Evolutionary conservation across 2,329 filamentous ascomycete species (phyloP).

Genomic region (Nemania sp.): DNA sequence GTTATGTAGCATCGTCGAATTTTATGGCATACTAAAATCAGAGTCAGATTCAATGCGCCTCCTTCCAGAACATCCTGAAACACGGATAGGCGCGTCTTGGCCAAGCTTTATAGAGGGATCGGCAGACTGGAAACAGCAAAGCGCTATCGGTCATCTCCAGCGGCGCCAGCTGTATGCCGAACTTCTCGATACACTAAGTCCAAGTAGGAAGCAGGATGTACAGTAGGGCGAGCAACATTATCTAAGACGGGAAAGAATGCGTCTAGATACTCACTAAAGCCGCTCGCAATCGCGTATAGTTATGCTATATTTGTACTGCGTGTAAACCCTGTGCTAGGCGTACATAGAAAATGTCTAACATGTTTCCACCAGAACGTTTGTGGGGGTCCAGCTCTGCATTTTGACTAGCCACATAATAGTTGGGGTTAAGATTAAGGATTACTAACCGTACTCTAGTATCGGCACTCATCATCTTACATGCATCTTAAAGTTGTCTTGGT

Average conservation of each 20-base stretch:
- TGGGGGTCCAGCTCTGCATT: no score
- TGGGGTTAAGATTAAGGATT: not conserved
- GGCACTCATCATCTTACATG: not conserved
- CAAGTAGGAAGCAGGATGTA: not conserved
- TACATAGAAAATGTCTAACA: no score
- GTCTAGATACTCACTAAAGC: not conserved
- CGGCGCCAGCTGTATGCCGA: constrained; percentile 29
- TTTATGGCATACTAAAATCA: constrained; percentile 25
- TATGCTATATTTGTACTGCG: no score
- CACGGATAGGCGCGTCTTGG: constrained; percentile 26
- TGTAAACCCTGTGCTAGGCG: no score
- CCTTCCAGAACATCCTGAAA: constrained; percentile 40
- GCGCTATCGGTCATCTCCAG: constrained; percentile 34
- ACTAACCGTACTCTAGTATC: not conserved
- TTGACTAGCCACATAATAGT: no score
- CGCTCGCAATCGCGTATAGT: no score
- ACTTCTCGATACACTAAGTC: not conserved
- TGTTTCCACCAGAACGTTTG: no score
- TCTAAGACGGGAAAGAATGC: not conserved
- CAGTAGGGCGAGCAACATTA: not conserved
- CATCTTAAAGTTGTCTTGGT: no score
- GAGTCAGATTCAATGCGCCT: constrained; percentile 33
- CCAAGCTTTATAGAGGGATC: constrained; percentile 29
- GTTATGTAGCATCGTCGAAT: constrained; percentile 7
- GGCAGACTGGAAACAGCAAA: constrained; percentile 30